Evolutionary conservation across 192 early-diverging fungal species (phyloP), one percentile per base, ranked within the genome.

Genomic region (Gryganskiella cystojenkinii): DNA sequence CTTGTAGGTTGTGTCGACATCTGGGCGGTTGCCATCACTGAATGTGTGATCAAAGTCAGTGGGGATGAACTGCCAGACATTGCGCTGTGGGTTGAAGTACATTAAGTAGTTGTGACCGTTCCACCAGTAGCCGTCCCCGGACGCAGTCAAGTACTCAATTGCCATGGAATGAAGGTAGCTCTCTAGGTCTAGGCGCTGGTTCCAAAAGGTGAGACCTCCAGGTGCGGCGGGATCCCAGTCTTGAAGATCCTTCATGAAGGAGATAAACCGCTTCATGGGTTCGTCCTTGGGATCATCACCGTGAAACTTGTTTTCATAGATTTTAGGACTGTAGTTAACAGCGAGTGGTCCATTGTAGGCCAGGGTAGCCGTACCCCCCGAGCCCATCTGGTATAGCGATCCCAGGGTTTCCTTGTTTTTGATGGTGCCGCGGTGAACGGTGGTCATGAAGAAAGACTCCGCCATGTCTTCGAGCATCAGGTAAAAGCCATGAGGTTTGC

Each of bases 11-110:
- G 49, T 53, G 24, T 53, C 31, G 50, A 42, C 35, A 25, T n/a
- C 50, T 30, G 50, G 61, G 20, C 33, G 31, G 44, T 71, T 67
- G 31, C 70, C 64, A 55, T 67, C 67, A 15, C 64, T 71, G 68
- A 81, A 81, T 49, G 71, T 75, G 31, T 56, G 69, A 31, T 81
- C 80, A 63, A 75, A 81, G 47, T 81, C 80, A 53, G 70, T 75
- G 9, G 80, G 80, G 33, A 81, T 9, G 47, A 66, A 52, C 28
- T 71, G 40, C 55, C 70, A 75, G 25, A 61, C 43, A 15, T 67
- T 65, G 33, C 27, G 44, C 9, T 55, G 35, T 6, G 80, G 67
- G 24, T 75, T 61, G 19, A 50, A 59, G 44, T 81, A 75, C 34
- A 81, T 37, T 14, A 56, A 55, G 47, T 71, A 81, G 50, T 81